Evolutionary conservation across 129 eudicot genomes (phyloP), one percentile per base, ranked within the genome.

Genomic region (Gnaphalium uliginosum): DNA sequence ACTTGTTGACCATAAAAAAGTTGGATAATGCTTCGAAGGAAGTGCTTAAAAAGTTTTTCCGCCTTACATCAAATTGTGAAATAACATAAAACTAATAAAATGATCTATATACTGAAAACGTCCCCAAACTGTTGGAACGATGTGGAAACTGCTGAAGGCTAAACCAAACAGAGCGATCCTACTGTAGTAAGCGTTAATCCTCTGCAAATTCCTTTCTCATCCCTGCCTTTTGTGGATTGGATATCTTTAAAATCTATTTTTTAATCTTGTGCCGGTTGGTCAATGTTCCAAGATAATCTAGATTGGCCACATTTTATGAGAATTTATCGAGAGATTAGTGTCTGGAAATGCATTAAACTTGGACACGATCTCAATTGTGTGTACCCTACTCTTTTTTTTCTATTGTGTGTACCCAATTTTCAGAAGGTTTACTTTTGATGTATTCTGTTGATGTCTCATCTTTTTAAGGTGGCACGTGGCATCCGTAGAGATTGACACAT

Each of bases 201-300:
- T 15, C 2, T 35, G 25, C 48, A 10, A 53, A 58, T 72, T 29
- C 32, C 35, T 64, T 53, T 73, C 10, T 25, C 23, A 11, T n/a
- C 59, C 25, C 39, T 23, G 46, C 8, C 13, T 23, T 71, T 68
- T 71, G 41, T 41, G 46, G 64, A 46, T 59, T 65, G 29, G 35
- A 66, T 61, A 19, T 37, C 30, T 8, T 50, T 5, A 25, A 43
- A 57, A 57, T 67, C 57, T 78, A 29, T 53, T 54, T 39, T 24
- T 50, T 19, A 32, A 33, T 37, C 53, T 48, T 24, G 53, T 78
- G 81, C 86, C 90, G 98, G 93, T 87, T 6, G 89, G 89, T n/a
- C 96, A 87, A 71, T 90, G 85, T 93, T 11, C 84, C 88, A 57
- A 90, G 87, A 76, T 88, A 88, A 51, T 89, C 83, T 58, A 86